phyloP scores from a whole-genome alignment of 2,329 filamentous ascomycete species.

The Aspergillus sojae region DNA sequence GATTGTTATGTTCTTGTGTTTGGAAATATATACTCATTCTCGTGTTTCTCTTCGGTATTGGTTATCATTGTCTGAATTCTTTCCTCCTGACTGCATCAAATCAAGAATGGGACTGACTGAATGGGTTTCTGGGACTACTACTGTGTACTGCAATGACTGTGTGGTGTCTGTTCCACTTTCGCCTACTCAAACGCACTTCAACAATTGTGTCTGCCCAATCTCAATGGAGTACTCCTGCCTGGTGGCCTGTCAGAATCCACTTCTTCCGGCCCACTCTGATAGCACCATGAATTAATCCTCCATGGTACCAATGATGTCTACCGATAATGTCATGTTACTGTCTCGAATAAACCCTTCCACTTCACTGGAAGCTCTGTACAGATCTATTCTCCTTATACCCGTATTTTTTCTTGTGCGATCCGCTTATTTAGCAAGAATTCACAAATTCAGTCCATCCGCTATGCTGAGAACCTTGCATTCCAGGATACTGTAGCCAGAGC shows the following conservation, averaged over 20 bases:
- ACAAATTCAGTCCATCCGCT: background rate
- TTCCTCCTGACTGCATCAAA: background rate
- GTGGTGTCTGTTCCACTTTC: background rate
- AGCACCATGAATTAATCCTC: background rate
- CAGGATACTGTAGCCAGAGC: background rate
- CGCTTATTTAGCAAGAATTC: background rate
- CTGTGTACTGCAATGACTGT: background rate
- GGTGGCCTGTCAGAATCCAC: slow-evolving; percentile 16
- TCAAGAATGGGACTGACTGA: background rate
- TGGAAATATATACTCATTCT: background rate
- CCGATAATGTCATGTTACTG: background rate
- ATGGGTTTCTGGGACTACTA: background rate
- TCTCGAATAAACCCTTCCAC: background rate
- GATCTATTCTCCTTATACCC: background rate
- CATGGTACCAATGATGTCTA: background rate
- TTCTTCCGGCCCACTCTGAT: slow-evolving; percentile 3
- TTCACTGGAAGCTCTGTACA: background rate
- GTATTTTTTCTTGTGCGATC: background rate
- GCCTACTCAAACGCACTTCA: slow-evolving; percentile 14
- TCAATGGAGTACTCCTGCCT: slow-evolving; percentile 10
- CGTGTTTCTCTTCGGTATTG: background rate
- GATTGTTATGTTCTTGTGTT: background rate
- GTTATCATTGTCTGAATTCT: background rate
- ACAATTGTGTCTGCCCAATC: slow-evolving; percentile 11
- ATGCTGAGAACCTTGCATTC: background rate